Evolutionary conservation across 257 asterid genomes (phyloP), one percentile per base, ranked within the genome.

Genomic region (Solanum boliviense): DNA sequence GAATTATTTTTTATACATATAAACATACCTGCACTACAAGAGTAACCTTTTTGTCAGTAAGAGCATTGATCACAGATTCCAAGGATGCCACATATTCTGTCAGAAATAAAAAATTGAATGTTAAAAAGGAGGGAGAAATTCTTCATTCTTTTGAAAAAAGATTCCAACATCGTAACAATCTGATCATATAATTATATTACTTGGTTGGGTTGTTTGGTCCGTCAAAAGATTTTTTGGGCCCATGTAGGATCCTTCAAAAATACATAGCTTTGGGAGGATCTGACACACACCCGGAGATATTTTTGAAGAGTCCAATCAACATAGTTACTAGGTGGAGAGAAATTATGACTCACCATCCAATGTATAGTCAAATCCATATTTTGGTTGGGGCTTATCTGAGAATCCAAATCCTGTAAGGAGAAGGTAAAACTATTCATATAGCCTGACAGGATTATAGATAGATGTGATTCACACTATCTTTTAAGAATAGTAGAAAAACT

Each of bases 351-450:
- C 94, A 94, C 99, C 98, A 89, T 92, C 94, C 89, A 96, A 85
- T 31, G 98, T 95, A 92, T 96, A 96, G 93, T 96, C 98, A 86
- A 96, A 96, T 67, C 98, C 99, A 84, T 94, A 96, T 89, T 87
- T 93, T 16, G 99, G 98, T 88, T 96, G 99, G 73, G 99, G 99
- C 89, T 95, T 95, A 76, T 96, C 99, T 27, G 99, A 96, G 93
- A 95, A 95, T 89, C 99, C 99, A 93, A 96, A 96, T 89, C 99
- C 99, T 96, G 93, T 75, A 88, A 89, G 44, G 87, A 81, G 20
- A 85, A 27, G 90, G 89, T 46, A 90, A 41, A 58, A 56, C 34
- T 41, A 27, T 34, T 39, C 41, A 36, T 39, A 16, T 27, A 16
- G 18, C 39, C 79, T 85, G 8, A 67, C 25, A 39, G 1, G 38